Percentiles rank a stretch among this genome's conserved stretches.
Evolutionary conservation across 306 rosid species (phyloP).

Genomic region (Cucurbita maxima): DNA sequence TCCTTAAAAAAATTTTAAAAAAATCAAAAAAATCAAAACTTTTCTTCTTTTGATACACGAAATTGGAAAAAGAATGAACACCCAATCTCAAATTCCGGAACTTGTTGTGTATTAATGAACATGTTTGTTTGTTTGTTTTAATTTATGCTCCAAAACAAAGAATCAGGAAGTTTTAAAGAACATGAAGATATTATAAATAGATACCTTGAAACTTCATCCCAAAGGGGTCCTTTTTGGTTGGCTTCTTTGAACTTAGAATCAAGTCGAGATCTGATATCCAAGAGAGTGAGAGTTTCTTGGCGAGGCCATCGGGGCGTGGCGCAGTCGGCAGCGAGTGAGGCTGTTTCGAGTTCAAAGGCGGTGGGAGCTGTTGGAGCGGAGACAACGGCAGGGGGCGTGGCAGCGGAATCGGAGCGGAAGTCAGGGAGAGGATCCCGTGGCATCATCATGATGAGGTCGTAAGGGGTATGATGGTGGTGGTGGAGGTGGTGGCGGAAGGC

Average conservation of each 20-base stretch:
- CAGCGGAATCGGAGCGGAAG: slow-evolving; percentile 31
- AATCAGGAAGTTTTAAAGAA: no score
- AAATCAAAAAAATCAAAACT: not conserved
- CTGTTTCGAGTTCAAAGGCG: slow-evolving; percentile 47
- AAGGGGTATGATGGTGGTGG: not conserved
- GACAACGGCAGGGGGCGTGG: slow-evolving; percentile 12
- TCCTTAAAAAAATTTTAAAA: not conserved
- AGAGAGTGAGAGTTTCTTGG: slow-evolving; percentile 91
- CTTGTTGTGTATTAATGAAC: not conserved
- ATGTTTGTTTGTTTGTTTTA: no score
- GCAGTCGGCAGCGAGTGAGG: slow-evolving; percentile 30
- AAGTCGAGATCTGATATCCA: slow-evolving; percentile 94
- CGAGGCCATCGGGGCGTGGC: slow-evolving; percentile 84
- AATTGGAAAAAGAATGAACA: not conserved
- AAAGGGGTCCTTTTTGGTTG: slow-evolving; percentile 88
- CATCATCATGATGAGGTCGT: slow-evolving; percentile 9
- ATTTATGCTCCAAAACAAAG: no score
- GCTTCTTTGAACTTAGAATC: slow-evolving; percentile 91
- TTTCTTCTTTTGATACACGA: not conserved
- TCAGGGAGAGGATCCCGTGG: not conserved
- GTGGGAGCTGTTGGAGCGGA: slow-evolving; percentile 23
- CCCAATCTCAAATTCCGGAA: not conserved
- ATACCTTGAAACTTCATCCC: slow-evolving; percentile 98
- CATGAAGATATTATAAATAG: no score
- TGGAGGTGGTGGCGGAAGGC: slow-evolving; percentile 2